phyloP scores from a whole-genome alignment of 1,284 basidiomycete species.

The Erythrobasidium hasegawianum region DNA sequence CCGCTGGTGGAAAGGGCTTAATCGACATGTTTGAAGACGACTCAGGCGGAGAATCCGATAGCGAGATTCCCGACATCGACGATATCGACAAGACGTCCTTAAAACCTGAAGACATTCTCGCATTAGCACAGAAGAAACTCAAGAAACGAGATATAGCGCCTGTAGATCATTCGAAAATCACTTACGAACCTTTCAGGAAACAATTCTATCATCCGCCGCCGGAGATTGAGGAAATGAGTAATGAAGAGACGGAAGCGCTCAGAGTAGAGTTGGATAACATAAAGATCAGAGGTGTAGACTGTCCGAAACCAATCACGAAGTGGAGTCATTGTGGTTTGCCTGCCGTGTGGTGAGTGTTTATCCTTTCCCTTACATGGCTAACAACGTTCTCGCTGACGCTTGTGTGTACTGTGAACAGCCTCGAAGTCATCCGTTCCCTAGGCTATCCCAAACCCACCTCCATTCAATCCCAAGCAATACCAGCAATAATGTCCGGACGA shows the following conservation, averaged over 20 bases:
- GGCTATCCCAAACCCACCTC: constrained; percentile 86
- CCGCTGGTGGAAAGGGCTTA: constrained; percentile 2
- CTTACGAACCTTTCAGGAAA: constrained; percentile 94
- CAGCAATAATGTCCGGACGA: constrained; percentile 95
- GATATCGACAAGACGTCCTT: constrained; percentile 49
- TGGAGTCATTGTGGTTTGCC: constrained; percentile 98
- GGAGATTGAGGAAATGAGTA: constrained; percentile 86
- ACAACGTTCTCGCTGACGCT: not conserved
- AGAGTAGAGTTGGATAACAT: constrained; percentile 92
- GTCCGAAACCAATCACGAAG: constrained; percentile 90
- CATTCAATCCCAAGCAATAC: constrained; percentile 96
- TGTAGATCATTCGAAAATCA: constrained; percentile 81
- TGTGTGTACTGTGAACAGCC: constrained; percentile 53
- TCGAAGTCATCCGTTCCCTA: constrained; percentile 86
- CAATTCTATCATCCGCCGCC: constrained; percentile 91
- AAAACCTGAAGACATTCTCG: constrained; percentile 78
- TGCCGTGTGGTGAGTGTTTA: constrained; percentile 67
- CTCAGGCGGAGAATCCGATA: constrained; percentile 10
- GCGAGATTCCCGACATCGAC: constrained; percentile 40
- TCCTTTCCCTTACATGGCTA: constrained; percentile 7
- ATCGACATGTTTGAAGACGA: constrained; percentile 27
- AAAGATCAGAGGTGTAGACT: constrained; percentile 93
- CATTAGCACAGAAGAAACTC: constrained; percentile 88
- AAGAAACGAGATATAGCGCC: constrained; percentile 93
- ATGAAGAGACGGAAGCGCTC: constrained; percentile 88